Percentiles rank a stretch among this genome's conserved stretches.
Conservation (phyloP, 331 rosid genomes). For the Telfairia occidentalis region DNA sequence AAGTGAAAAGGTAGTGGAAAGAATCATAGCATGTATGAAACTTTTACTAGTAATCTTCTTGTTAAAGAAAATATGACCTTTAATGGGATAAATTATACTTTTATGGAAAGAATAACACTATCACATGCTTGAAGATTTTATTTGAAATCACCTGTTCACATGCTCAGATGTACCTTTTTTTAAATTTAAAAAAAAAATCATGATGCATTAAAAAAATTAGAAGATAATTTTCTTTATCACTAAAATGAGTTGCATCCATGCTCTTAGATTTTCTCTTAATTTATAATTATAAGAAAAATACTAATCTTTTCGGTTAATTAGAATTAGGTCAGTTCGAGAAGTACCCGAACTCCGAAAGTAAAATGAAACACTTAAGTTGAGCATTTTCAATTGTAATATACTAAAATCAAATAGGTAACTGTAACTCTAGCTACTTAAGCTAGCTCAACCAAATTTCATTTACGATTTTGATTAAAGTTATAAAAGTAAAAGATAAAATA, state of each 20-base stretch:
- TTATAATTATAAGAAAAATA: not conserved
- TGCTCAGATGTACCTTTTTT: not conserved
- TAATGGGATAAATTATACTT: not conserved
- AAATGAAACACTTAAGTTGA: no score
- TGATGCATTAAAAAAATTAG: conserved; percentile 9
- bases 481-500: no score
- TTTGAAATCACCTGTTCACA: conserved; percentile 2
- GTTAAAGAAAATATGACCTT: conserved; percentile 4
- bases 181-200: conserved; percentile 20
- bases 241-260: not conserved
- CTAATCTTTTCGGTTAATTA: not conserved
- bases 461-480: no score
- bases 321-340: no score
- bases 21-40: not conserved
- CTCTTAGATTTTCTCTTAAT: not conserved
- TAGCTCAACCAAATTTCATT: not conserved
- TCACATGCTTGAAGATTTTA: conserved; percentile 11
- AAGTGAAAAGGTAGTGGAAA: not conserved
- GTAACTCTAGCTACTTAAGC: no score
- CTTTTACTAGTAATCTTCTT: not conserved
- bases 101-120: conserved; percentile 6
- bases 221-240: not conserved
- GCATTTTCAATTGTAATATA: no score
- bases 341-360: no score
- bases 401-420: no score